Conservation (phyloP, 2,329 filamentous ascomycete genomes). For the Capronia americana region DNA sequence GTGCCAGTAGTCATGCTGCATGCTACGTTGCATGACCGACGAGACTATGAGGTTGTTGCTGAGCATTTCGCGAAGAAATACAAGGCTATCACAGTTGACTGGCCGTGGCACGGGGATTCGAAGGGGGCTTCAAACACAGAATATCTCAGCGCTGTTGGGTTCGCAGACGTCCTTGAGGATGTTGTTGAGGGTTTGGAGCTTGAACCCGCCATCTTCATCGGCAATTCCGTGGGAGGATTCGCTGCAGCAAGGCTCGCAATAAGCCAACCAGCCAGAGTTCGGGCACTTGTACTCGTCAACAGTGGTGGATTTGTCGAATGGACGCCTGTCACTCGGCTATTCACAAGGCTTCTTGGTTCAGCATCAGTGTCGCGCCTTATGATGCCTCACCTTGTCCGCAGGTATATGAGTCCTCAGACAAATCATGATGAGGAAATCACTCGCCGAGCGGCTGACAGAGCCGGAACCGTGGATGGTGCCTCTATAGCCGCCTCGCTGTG, state of each 20-base stretch:
- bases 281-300: conserved; percentile 11
- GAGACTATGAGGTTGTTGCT: conserved; percentile 16
- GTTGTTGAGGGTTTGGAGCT: conserved; percentile 11
- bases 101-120: conserved; percentile 17
- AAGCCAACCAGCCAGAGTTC: conserved; percentile 12
- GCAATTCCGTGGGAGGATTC: conserved; percentile 20
- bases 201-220: conserved; percentile 9
- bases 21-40: conserved; percentile 17
- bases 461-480: conserved; percentile 8
- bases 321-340: conserved; percentile 11
- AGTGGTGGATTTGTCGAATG: conserved; percentile 8
- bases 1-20: conserved; percentile 16
- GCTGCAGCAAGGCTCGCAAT: conserved; percentile 12
- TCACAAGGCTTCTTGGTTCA: conserved; percentile 7
- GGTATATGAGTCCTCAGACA: conserved; percentile 19
- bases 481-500: conserved; percentile 5
- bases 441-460: conserved; percentile 3
- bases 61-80: conserved; percentile 10
- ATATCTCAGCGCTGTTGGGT: conserved; percentile 7
- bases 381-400: conserved; percentile 10
- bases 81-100: conserved; percentile 15
- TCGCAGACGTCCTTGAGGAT: conserved; percentile 16
- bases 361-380: conserved; percentile 6
- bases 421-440: conserved; percentile 16
- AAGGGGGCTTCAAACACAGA: conserved; percentile 6